phyloP scores from a whole-genome alignment of 2,329 filamentous ascomycete genomes.

The Hymenoscyphus fructigenus region DNA sequence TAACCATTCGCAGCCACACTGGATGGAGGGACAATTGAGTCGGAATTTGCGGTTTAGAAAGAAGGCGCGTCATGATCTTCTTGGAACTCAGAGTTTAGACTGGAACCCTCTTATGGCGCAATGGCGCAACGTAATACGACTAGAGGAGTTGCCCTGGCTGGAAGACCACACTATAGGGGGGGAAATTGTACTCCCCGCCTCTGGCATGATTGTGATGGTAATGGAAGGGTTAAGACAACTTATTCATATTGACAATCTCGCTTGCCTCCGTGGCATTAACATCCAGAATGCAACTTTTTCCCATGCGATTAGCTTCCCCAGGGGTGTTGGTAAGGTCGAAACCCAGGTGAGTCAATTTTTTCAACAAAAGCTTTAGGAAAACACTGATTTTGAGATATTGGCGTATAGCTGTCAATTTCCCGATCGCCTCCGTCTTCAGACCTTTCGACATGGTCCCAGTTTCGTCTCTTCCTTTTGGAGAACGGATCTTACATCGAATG shows the following conservation, averaged over 20 bases:
- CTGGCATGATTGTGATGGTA: conserved; percentile 35
- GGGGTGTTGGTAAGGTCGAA: not conserved
- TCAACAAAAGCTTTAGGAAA: no score
- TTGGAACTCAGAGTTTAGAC: conserved; percentile 5
- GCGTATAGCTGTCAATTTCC: no score
- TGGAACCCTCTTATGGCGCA: conserved; percentile 8
- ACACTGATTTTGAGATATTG: no score
- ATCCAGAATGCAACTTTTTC: not conserved
- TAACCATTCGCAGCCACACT: conserved; percentile 10
- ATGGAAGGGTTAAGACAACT: conserved; percentile 29
- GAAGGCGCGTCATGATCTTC: conserved; percentile 5
- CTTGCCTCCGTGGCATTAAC: conserved; percentile 42
- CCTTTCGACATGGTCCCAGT: no score
- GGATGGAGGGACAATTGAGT: conserved; percentile 1
- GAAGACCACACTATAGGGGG: conserved; percentile 16
- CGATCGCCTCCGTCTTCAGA: no score
- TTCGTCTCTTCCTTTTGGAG: no score
- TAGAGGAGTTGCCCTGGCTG: conserved; percentile 11
- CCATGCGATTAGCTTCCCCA: not conserved
- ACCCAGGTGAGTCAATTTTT: no score
- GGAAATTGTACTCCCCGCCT: conserved; percentile 30
- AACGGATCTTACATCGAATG: conserved; percentile 2
- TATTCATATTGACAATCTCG: conserved; percentile 1
- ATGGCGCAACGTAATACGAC: conserved; percentile 11
- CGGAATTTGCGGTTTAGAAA: not conserved